Evolutionary conservation across 1,139 yeast species (phyloP), one percentile per base, ranked within the genome.

Genomic region (Lodderomyces beijingensis): DNA sequence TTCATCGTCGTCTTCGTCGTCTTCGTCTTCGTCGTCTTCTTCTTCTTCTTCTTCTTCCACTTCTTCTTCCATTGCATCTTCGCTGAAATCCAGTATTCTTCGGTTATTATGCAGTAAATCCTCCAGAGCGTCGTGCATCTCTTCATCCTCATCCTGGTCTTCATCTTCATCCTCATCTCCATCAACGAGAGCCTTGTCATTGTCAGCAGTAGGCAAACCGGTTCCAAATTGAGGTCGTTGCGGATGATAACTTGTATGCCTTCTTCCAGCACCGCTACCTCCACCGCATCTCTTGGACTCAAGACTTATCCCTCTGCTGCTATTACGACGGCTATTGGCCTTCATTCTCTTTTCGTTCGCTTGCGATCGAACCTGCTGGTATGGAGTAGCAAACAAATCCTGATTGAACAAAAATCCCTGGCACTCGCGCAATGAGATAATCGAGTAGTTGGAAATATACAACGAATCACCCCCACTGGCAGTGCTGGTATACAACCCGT

Each of bases 371-470:
- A 65, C 72, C 44, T 79, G 87, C 43, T 77, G 83, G 48, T 74
- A 77, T 6, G 79, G 74, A 6, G 79, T 67, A 7, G 84, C 87
- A 63, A 80, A 81, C 37, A 81, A 58, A 46, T 79, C 86, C 46
- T 79, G 87, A 53, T 82, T 82, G 70, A 85, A 82, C 13, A 75
- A 59, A 47, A 81, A 82, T 4, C 91, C 91, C 50, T 82, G 89
- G 31, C 79, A 68, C 49, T 80, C 86, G 32, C 69, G 70, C 23
- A 82, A 59, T 22, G 77, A 70, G 29, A 70, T 64, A 11, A 67
- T 62, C 36, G 57, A 64, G 40, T 60, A 62, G 29, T 57, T 53
- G 5, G 62, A 26, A n/a, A 15, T 8, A 20, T 13, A 16, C 16
- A 11, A 20, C 6, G 18, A 28, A 57, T 51, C 4, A 61, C 44